phyloP scores from a whole-genome alignment of 2,329 filamentous ascomycete genomes.

The Alternaria sp. region DNA sequence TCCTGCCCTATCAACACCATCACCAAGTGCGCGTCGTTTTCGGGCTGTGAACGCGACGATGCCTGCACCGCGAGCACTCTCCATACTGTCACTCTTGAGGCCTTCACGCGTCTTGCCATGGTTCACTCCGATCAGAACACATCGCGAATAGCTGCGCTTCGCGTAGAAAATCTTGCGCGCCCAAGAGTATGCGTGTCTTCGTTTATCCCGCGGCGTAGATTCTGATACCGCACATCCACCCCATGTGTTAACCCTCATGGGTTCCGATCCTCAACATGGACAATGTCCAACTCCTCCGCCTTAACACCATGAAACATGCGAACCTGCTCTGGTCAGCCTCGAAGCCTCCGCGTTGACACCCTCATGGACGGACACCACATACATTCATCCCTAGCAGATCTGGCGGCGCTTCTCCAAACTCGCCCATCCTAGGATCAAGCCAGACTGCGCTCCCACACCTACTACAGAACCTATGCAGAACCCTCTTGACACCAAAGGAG shows the following conservation, averaged over 20 bases:
- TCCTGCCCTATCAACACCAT: background rate
- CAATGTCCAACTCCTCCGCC: constrained; percentile 28
- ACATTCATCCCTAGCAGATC: constrained; percentile 41
- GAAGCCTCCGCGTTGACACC: background rate
- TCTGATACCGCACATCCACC: background rate
- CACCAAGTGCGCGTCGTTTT: background rate
- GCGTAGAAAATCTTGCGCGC: background rate
- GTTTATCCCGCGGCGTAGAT: background rate
- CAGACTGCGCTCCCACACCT: constrained; percentile 38
- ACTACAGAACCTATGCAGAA: constrained; percentile 37
- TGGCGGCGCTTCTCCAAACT: constrained; percentile 22
- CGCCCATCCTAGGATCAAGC: constrained; percentile 30
- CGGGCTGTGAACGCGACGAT: background rate
- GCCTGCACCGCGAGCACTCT: background rate
- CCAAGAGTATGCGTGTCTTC: background rate
- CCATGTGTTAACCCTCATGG: background rate
- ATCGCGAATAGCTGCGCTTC: background rate
- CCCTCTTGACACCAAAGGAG: constrained; percentile 33
- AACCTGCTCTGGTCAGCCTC: constrained; percentile 22
- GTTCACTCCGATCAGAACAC: background rate
- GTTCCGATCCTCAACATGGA: constrained; percentile 27
- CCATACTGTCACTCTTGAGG: background rate
- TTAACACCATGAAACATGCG: constrained; percentile 28
- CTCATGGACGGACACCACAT: constrained; percentile 1
- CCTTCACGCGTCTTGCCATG: background rate